Conservation (phyloP, 176 grass and related monocot genomes). For the Otatea glauca region DNA sequence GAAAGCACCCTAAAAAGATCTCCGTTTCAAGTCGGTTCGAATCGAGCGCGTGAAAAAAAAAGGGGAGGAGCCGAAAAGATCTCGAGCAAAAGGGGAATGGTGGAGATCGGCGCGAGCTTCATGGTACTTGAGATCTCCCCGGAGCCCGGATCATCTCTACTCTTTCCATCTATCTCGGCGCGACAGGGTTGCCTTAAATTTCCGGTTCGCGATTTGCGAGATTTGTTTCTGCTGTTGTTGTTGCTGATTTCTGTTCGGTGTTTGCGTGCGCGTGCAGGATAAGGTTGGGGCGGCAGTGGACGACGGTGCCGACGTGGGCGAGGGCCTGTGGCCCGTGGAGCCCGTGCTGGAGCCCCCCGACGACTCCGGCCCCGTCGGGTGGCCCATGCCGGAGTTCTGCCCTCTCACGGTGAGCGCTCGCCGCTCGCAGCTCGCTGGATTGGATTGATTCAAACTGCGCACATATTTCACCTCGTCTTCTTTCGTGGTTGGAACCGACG, state of each 20-base stretch:
- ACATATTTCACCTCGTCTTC: background rate
- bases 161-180: background rate
- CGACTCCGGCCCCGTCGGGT: conserved; percentile 50
- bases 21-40: conserved; percentile 4
- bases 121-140: conserved; percentile 43
- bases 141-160: background rate
- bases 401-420: conserved; percentile 56
- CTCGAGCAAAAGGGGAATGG: conserved; percentile 19
- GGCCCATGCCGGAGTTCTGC: conserved; percentile 69
- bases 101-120: conserved; percentile 46
- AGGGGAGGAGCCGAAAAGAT: background rate
- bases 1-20: background rate
- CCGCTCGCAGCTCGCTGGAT: background rate
- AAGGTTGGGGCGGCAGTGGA: conserved; percentile 38
- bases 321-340: conserved; percentile 51
- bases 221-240: background rate
- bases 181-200: background rate
- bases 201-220: background rate
- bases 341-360: conserved; percentile 56
- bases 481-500: background rate
- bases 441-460: background rate
- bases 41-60: background rate
- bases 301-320: background rate
- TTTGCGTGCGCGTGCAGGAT: conserved; percentile 42
- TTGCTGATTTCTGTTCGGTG: background rate